These are phyloP conservation scores for Xylariales sp. DNA, from an alignment of 2,329 filamentous ascomycete genomes.

Conservation along the genomic window DNA sequence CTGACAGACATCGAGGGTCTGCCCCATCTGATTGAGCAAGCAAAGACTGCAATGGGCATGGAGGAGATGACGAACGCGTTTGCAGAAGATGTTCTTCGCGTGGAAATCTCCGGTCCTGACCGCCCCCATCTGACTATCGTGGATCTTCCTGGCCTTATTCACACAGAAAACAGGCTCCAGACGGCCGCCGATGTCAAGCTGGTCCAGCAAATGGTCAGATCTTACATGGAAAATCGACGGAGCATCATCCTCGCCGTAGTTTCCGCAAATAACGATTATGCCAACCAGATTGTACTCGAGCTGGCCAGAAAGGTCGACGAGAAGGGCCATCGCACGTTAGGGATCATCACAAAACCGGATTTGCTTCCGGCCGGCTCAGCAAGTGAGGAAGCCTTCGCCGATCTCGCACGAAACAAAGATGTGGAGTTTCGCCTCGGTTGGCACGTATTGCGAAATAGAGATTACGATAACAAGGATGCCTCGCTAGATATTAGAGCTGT, in stretches of 20 bases:
- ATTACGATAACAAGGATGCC: conserved; percentile 10
- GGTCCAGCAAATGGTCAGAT: conserved; percentile 40
- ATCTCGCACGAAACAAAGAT: conserved; percentile 38
- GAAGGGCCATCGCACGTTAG: conserved; percentile 36
- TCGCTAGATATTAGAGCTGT: conserved; percentile 10
- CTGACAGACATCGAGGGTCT: too few relatives aligned
- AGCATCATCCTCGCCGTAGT: conserved; percentile 58
- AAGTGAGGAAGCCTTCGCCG: conserved; percentile 31
- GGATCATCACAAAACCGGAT: conserved; percentile 46
- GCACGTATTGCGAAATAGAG: conserved; percentile 42
- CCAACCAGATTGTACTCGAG: conserved; percentile 51
- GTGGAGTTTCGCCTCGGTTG: conserved; percentile 44
- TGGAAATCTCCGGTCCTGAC: conserved; percentile 40
- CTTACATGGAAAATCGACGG: conserved; percentile 50
- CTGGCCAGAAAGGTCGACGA: conserved; percentile 30
- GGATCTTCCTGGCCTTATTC: conserved; percentile 53
- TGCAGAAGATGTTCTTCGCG: conserved; percentile 36
- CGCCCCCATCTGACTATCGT: conserved; percentile 51
- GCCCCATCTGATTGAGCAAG: too few relatives aligned
- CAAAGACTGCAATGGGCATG: conserved; percentile 21
- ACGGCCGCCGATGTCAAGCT: conserved; percentile 33
- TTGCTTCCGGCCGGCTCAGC: conserved; percentile 25
- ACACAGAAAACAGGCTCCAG: conserved; percentile 37
- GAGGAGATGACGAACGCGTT: conserved; percentile 24
- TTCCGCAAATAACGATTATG: conserved; percentile 49